Percentiles rank a stretch among this genome's conserved stretches.
phyloP scores from a whole-genome alignment of 2,329 filamentous ascomycete species.

The Hymenoscyphus occultus region DNA sequence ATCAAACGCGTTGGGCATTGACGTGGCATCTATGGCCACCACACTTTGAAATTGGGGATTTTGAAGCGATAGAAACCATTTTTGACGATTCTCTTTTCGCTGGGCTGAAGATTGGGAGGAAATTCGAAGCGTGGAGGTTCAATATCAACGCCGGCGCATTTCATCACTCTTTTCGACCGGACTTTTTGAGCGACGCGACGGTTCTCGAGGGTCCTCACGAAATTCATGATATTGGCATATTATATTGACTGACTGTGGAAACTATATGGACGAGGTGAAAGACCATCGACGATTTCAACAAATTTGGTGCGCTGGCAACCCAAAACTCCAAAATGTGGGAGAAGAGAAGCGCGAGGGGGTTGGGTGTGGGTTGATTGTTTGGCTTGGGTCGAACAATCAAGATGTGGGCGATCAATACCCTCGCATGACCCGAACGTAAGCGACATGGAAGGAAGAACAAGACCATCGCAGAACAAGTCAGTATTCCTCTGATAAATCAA shows the following conservation, averaged over 20 bases:
- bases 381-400: slow-evolving; percentile 9
- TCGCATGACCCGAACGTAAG: not conserved
- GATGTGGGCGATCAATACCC: not conserved
- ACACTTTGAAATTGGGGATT: slow-evolving; percentile 5
- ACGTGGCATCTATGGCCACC: slow-evolving; percentile 10
- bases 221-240: slow-evolving; percentile 18
- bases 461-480: not conserved
- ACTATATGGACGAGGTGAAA: slow-evolving; percentile 11
- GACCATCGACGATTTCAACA: slow-evolving; percentile 10
- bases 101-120: not conserved
- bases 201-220: slow-evolving; percentile 19
- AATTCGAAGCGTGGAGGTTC: slow-evolving; percentile 2
- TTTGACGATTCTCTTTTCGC: not conserved
- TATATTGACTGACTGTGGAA: slow-evolving; percentile 15
- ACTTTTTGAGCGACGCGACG: slow-evolving; percentile 14
- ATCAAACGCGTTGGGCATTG: slow-evolving; percentile 11
- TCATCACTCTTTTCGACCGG: slow-evolving; percentile 9
- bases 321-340: slow-evolving; percentile 21
- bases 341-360: slow-evolving; percentile 15
- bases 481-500: not conserved
- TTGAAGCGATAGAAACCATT: not conserved
- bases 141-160: slow-evolving; percentile 16
- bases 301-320: slow-evolving; percentile 21
- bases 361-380: slow-evolving; percentile 16
- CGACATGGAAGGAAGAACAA: not conserved